Conservation (phyloP, 148 eudicot genomes). For the Rhododendron ovatum region DNA sequence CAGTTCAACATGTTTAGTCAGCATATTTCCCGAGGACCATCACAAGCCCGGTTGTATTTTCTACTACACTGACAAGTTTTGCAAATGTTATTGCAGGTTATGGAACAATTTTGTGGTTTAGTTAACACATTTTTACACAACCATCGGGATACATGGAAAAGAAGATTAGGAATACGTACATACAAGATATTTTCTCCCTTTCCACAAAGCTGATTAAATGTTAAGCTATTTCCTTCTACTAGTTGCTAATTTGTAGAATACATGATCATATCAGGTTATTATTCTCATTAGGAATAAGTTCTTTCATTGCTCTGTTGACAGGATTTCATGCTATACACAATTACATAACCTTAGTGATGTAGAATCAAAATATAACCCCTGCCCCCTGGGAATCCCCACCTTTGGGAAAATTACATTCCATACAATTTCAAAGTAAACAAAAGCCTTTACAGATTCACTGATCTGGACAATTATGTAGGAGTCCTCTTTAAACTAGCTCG, state of each 20-base stretch:
- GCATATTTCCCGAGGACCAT: neutral
- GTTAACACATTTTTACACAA: constrained; percentile 91
- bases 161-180: constrained; percentile 85
- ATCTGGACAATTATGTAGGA: neutral
- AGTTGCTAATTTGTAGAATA: neutral
- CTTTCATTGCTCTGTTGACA: neutral
- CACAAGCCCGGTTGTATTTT: neutral
- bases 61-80: neutral
- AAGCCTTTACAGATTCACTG: neutral
- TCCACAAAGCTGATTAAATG: neutral
- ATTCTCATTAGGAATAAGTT: neutral
- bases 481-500: neutral
- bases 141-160: constrained; percentile 85
- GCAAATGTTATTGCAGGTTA: constrained; percentile 52
- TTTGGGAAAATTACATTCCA: neutral
- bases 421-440: neutral
- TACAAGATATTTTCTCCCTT: constrained; percentile 61
- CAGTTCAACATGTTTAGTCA: neutral
- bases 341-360: neutral
- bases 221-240: neutral
- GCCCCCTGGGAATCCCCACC: neutral
- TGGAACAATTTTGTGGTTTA: constrained; percentile 96
- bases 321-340: neutral
- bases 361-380: neutral
- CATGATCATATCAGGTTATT: neutral